Evolutionary conservation across 169 alveolate species (phyloP), one percentile per base, ranked within the genome.

Genomic region (Cryptosporidium sp.): DNA sequence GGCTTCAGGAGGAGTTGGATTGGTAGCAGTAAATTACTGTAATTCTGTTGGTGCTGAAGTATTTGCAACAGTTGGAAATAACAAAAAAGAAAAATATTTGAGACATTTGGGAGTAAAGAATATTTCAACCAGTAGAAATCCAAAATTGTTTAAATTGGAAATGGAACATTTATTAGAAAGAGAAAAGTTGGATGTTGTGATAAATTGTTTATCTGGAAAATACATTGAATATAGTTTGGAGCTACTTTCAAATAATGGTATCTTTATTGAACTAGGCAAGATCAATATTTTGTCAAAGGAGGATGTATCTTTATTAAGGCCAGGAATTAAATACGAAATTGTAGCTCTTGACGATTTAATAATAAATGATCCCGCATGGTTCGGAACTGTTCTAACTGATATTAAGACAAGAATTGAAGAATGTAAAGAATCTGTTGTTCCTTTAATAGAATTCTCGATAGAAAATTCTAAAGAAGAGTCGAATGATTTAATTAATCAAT

Each of bases 1-100:
- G 6, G 91, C 86, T 14, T 85, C 91, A 12, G 91, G 91, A 18
- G 91, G 91, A 21, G 85, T 85, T 23, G 91, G 91, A 39, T 37
- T 85, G 43, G 86, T 62, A 26, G 86, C 86, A 26, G 86, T 85
- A 39, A 71, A 70, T 85, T 85, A 85, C 50, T 85, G 91, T 69
- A 37, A 55, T 71, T 43, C 65, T 41, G 14, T 68, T 5, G 91
- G 91, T 31, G 91, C 91, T 14, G 35, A 18, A 12, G 74, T 85
- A 4, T 85, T 52, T 33, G 91, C 85, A 21, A 85, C 91, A 1
- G 91, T 85, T 37, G 91, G 91, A n/a, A 85, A 41, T 58, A 62
- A 41, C 8, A 85, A 55, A 23, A 85, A 85, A 69, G 91, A 70
- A 45, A 71, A 43, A 29, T 85, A 71, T 85, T 23, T 85, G n/a